Evolutionary conservation across 495 filamentous ascomycete species (phyloP).

Genomic region (Hamigera avellanea): DNA sequence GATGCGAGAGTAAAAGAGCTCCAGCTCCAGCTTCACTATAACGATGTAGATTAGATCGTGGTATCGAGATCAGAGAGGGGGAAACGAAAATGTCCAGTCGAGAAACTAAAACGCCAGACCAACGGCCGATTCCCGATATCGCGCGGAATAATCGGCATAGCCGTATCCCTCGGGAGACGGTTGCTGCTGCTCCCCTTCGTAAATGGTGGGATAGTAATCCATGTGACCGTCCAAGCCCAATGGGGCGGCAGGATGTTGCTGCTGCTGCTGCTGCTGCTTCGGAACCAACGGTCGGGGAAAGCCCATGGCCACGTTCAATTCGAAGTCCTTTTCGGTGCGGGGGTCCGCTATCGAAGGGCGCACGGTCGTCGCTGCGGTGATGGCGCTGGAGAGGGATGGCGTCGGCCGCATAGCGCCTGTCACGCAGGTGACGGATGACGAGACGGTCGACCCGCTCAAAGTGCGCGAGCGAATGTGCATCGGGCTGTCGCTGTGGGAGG

Average conservation of each 20-base stretch:
- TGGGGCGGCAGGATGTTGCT: neutral
- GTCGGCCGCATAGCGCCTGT: constrained; percentile 6
- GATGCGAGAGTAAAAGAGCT: too few relatives aligned
- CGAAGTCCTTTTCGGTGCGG: constrained; percentile 17
- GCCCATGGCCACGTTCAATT: constrained; percentile 7
- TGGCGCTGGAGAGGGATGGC: constrained; percentile 19
- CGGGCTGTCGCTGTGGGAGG: constrained; percentile 9
- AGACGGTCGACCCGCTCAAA: constrained; percentile 28
- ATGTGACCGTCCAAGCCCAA: too few relatives aligned
- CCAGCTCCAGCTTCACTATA: too few relatives aligned
- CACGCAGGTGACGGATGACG: constrained; percentile 17
- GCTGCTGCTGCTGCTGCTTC: neutral
- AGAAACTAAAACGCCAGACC: constrained; percentile 25
- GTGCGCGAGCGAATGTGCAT: constrained; percentile 28
- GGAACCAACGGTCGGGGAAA: neutral
- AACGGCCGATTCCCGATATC: constrained; percentile 17
- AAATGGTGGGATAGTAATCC: constrained; percentile 13
- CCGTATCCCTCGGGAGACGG: constrained; percentile 5
- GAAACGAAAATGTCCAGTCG: too few relatives aligned
- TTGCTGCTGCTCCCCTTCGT: constrained; percentile 15
- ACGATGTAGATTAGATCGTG: too few relatives aligned
- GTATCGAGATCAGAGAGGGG: too few relatives aligned
- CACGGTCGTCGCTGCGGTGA: constrained; percentile 14
- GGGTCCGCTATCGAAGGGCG: constrained; percentile 13
- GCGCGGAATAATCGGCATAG: constrained; percentile 10